phyloP scores from a whole-genome alignment of 306 rosid species.

The Sphenostylis stenocarpa region DNA sequence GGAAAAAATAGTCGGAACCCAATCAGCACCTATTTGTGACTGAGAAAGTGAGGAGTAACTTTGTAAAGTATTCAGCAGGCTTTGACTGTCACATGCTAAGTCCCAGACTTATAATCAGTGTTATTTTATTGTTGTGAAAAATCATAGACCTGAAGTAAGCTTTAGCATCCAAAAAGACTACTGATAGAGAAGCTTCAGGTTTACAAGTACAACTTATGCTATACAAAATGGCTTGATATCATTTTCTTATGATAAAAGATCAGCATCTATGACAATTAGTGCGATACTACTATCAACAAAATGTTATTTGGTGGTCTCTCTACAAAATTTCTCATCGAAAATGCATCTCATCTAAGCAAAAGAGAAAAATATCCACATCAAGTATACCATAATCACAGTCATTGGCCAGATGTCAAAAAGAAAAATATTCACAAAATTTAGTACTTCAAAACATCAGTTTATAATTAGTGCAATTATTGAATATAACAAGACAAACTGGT shows the following conservation, averaged over 20 bases:
- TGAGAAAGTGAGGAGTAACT: too few relatives aligned
- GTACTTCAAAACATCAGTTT: background rate
- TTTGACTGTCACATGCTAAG: too few relatives aligned
- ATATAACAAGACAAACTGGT: background rate
- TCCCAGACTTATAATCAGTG: too few relatives aligned
- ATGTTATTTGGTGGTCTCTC: background rate
- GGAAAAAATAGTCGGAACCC: too few relatives aligned
- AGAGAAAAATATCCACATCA: background rate
- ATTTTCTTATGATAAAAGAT: background rate
- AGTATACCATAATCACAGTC: constrained; percentile 7
- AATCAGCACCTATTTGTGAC: too few relatives aligned
- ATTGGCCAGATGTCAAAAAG: constrained; percentile 11
- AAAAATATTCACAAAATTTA: constrained; percentile 4
- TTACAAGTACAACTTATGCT: background rate
- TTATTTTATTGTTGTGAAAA: too few relatives aligned
- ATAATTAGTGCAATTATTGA: background rate
- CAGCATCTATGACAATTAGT: background rate
- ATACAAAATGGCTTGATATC: background rate
- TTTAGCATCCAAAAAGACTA: background rate
- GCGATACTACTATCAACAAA: background rate
- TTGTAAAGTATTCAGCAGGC: too few relatives aligned
- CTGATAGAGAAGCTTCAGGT: background rate
- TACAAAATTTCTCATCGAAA: background rate
- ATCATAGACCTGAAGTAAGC: background rate
- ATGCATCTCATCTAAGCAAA: background rate